Evolutionary conservation across 1,139 yeast species (phyloP), one percentile per base, ranked within the genome.

Genomic region (Kodamaea derodonti): DNA sequence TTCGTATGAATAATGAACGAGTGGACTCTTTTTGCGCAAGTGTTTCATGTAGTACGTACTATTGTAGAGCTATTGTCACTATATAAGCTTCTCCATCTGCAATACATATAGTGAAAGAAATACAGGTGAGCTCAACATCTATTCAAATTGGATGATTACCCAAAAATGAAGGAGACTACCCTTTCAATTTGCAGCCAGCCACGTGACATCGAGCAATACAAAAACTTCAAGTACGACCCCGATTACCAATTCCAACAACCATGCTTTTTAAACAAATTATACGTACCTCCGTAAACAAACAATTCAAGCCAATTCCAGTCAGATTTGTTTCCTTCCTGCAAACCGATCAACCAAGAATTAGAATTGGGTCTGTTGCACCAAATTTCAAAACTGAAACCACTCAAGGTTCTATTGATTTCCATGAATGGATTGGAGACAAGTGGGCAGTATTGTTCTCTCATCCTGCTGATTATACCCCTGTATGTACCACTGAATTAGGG

Each of bases 401-500:
- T 32, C 70, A 72, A 47, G 95, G 95, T 34, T 75, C 77, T 43
- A 76, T 85, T 51, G 76, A 74, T 49, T 84, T 85, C 73, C 84
- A 85, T 65, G 80, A 83, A 46, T 85, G 68, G 67, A 71, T 81
- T 42, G 88, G 86, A 30, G 78, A 78, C 60, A 64, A 75, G 40
- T 85, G 95, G 95, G 81, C 77, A 37, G 76, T 85, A 38, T 72
- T 85, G 50, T 85, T 85, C 66, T 80, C 90, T 27, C 95, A 85
- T 62, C 95, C 95, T 42, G 94, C 80, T 54, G 94, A 84, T 56
- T 84, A 80, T 69, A 85, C 95, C 32, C 95, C 95, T 36, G 92
- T 85, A 34, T 85, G 95, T 66, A 85, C 95, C 47, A 85, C 95
- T 39, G 95, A 85, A 67, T 72, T 85, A 46, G 95, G 95, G 43